These are phyloP conservation scores for Mortierella sp. DNA, from an alignment of 371 early-diverging fungal genomes.

Conservation along the genomic window DNA sequence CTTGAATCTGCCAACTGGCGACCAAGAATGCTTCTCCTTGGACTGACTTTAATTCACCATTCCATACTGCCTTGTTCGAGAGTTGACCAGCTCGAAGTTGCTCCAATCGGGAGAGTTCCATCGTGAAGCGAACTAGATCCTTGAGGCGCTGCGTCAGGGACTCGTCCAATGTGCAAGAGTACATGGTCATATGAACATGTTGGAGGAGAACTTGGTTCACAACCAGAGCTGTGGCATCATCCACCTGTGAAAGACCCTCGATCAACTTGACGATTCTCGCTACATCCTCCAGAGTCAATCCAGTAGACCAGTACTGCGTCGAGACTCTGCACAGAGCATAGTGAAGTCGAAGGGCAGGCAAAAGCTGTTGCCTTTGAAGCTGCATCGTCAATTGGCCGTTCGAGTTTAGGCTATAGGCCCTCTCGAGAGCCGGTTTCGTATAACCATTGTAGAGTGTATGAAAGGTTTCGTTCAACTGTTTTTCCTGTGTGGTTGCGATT, in stretches of 20 bases:
- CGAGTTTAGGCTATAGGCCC: conserved; percentile 7
- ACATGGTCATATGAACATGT: conserved; percentile 34
- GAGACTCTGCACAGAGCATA: conserved; percentile 57
- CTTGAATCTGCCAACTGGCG: conserved; percentile 64
- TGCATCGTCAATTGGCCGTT: conserved; percentile 13
- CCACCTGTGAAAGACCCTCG: conserved; percentile 16
- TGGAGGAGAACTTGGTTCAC: conserved; percentile 45
- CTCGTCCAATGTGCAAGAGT: conserved; percentile 15
- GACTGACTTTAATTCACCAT: conserved; percentile 55
- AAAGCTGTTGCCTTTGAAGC: conserved; percentile 28
- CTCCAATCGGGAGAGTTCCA: conserved; percentile 32
- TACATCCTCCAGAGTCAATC: conserved; percentile 14
- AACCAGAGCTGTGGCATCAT: conserved; percentile 25
- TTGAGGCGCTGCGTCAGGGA: conserved; percentile 8
- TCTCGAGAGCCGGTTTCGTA: conserved; percentile 34
- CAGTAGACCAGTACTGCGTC: conserved; percentile 55
- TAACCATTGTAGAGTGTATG: conserved; percentile 29
- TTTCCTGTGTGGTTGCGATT: conserved; percentile 57
- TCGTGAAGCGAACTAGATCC: conserved; percentile 31
- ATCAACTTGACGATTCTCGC: conserved; percentile 13
- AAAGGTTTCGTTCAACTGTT: conserved; percentile 39
- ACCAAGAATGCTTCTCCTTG: conserved; percentile 48
- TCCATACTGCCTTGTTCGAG: conserved; percentile 46
- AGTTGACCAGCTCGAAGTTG: conserved; percentile 14
- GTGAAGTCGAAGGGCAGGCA: conserved; percentile 64